Evolutionary conservation across 306 rosid genomes (phyloP), one percentile per base, ranked within the genome.

Genomic region (Notholithocarpus densiflorus): DNA sequence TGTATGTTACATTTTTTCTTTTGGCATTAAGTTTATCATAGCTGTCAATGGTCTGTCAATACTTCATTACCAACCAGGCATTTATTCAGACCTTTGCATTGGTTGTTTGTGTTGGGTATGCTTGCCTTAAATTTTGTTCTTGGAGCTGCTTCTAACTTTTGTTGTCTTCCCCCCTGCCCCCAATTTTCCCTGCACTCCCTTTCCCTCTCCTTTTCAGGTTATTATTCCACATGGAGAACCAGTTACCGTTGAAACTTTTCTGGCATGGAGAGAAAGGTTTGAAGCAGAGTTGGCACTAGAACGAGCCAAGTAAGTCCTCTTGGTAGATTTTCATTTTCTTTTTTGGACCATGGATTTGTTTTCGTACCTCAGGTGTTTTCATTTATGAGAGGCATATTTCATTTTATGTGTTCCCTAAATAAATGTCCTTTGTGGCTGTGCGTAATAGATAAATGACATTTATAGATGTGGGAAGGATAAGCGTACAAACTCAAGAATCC

Each of bases 211-310:
- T 84, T 84, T 79, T 75, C 85, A 93, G 99, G 54, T 93, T 83
- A 86, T 96, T 74, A 32, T 96, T 79, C 99, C 99, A 23, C 99
- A 96, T 68, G 99, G 99, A 81, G 98, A 96, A 82, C 92, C 96
- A 18, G 99, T 96, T 80, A 96, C 98, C 5, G 74, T 91, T 59
- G 99, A 93, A 43, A 91, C 94, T 68, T 96, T 96, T 91, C 78
- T 90, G 90, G 93, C 94, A 62, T 96, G 99, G 99, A 90, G 99
- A 84, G 99, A 96, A 72, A 91, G 93, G 85, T 96, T 90, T 87
- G 99, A 96, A 91, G 99, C 98, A 57, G 99, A 96, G 76, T 86
- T 93, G 76, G 99, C 99, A 76, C 88, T 96, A 57, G 97, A 91
- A 80, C 94, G 99, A 89, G 99, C 99, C 90, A 96, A 96, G 99